Base-by-base conservation (phyloP, 2,329 filamentous ascomycete species). In the Fusarium tanahbumbuense region DNA sequence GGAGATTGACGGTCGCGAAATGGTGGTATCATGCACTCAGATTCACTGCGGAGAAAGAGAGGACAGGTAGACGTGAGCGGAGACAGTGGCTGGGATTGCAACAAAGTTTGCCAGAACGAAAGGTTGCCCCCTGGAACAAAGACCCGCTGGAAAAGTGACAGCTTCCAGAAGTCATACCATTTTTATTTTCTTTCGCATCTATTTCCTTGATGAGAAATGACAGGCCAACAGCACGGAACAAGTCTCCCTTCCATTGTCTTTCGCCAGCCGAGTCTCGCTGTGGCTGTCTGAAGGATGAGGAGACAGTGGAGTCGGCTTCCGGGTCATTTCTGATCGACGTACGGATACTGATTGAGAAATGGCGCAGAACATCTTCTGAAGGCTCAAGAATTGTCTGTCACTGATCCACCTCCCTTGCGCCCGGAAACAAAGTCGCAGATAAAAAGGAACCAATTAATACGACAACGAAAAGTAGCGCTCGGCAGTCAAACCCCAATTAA, bases 401-500 rank as follows among this genome's bases (percentile, higher is more conserved):
- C 18, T 37, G 18, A 37, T n/a, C 34, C 34, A n/a, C 18, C 34
- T 37, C 18, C 34, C 18, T 37, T 11, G 6, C 18, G 34, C 34
- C 34, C 3, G 10, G 34, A n/a, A n/a, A 37, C 34, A 50, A 48
- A 28, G 27, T 30, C 13, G 13, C 46, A 49, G 34, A 41, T 12
- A 41, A 16, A 20, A 18, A 52, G 12, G 18, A 20, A 4, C 32
- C 32, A 41, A 30, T 52, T 8, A 18, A 56, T 55, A 47, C 32
- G 30, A 61, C 11, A 54, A 30, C 27, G 40, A 41, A 62, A 34
- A 63, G 47, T 46, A 25, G 40, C 22, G 41, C 25, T 46, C 41
- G 60, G 46, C 25, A 62, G 40, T 63, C 28, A 13, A 28, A 41
- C 41, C n/a, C n/a, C 22, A 28, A n/a, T 8, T 34, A 34, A 55